Evolutionary conservation across 2,329 filamentous ascomycete species (phyloP), one percentile per base, ranked within the genome.

Genomic region (Diaporthe citrichinensis): DNA sequence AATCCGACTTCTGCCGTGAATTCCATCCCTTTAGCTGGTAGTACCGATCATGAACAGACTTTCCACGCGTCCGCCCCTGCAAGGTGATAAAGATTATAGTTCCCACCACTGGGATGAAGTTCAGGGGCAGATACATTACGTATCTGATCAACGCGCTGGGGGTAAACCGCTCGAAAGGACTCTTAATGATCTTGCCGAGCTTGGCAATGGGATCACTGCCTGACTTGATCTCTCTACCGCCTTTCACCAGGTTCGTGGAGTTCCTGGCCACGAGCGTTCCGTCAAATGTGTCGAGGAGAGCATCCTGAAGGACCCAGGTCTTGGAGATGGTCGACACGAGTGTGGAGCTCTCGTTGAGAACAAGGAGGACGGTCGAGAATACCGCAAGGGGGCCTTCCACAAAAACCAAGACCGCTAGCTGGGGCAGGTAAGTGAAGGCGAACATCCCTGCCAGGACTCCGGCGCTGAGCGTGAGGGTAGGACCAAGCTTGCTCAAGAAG

Each of bases 1-100:
- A 97, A 67, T 92, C 88, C 62, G 91, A 88, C 80, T 88, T 90
- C 83, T 95, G 90, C 15, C 86, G 86, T 39, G 87, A 84, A 58
- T 90, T 90, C 95, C 95, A 98, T 65, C 91, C 90, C 86, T 98
- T 98, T 77, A 98, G 88, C 86, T 98, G 94, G 83, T 98, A 98
- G 85, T 98, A 98, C 85, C 90, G 86, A 53, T 85, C 86, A 76
- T 92, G 90, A 55, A 90, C 87, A 31, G 82, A 80, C 72, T 84
- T 82, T 41, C 89, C 89, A 71, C 89, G 84, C 73, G 82, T 84
- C 39, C 88, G 86, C 74, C 88, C 94, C 84, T 98, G 95, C 23
- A 97, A 82, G 39, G 94, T 83, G 46, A 98, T 89, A 83, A 98
- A 98, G 6, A 95, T 86, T 10, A 92, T 86, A 0, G 96, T 98